phyloP scores from a whole-genome alignment of 2,329 filamentous ascomycete species.

The Apiospora arundinis region DNA sequence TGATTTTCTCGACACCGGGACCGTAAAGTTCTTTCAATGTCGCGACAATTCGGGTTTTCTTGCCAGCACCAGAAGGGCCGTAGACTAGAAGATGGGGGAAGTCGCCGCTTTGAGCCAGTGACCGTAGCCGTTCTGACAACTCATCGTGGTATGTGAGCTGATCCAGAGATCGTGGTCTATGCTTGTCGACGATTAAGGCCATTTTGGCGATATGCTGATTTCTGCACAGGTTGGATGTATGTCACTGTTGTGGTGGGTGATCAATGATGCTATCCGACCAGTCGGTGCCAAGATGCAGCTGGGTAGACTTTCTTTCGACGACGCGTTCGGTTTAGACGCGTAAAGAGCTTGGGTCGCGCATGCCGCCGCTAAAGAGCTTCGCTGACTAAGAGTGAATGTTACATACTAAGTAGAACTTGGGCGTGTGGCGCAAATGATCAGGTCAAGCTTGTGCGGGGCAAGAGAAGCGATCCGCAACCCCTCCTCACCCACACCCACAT shows the following conservation, averaged over 20 bases:
- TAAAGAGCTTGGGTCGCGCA: background rate
- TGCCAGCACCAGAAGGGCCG: slow-evolving; percentile 93
- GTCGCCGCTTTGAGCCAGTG: slow-evolving; percentile 92
- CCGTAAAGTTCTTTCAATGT: slow-evolving; percentile 96
- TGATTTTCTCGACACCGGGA: slow-evolving; percentile 98
- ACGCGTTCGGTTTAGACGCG: slow-evolving; percentile 1
- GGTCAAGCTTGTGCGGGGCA: too few relatives aligned
- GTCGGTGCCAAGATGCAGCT: slow-evolving; percentile 19
- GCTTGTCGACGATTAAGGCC: slow-evolving; percentile 76
- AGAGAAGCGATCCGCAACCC: too few relatives aligned
- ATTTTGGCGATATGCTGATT: slow-evolving; percentile 53
- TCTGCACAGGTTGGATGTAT: background rate
- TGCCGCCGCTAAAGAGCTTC: background rate
- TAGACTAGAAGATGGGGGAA: slow-evolving; percentile 98
- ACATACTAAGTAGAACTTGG: too few relatives aligned
- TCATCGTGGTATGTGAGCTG: slow-evolving; percentile 86
- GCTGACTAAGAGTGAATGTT: background rate
- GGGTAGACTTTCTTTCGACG: background rate
- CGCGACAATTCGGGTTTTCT: slow-evolving; percentile 96
- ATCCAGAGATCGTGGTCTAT: slow-evolving; percentile 76
- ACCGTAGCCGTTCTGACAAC: slow-evolving; percentile 83
- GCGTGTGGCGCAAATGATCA: too few relatives aligned
- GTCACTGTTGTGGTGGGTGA: background rate
- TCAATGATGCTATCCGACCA: background rate
- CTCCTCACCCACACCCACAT: too few relatives aligned